phyloP scores from a whole-genome alignment of 1,139 yeast species.

The Sugiyamaella grinbergsii region DNA sequence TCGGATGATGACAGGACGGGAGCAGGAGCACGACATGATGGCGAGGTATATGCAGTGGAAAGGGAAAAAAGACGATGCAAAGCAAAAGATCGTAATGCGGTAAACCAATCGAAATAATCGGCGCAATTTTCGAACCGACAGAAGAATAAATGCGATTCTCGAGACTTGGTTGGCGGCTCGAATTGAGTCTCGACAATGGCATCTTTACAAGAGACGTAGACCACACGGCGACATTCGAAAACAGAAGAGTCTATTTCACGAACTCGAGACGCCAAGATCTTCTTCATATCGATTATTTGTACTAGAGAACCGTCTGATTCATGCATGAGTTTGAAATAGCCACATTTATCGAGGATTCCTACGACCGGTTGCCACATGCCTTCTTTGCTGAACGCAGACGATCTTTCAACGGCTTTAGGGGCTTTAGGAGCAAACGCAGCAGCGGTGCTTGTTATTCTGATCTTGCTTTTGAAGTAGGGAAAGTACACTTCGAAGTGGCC shows the following conservation, averaged over 20 bases:
- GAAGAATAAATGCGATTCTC: constrained; percentile 39
- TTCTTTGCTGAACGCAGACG: constrained; percentile 18
- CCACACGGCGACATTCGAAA: constrained; percentile 58
- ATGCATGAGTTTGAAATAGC: constrained; percentile 61
- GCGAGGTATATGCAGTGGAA: neutral
- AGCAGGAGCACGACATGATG: neutral
- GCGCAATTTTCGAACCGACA: constrained; percentile 64
- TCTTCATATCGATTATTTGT: constrained; percentile 61
- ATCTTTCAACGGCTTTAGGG: constrained; percentile 14
- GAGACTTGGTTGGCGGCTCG: constrained; percentile 18
- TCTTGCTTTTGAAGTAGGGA: constrained; percentile 28
- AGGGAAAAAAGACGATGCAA: constrained; percentile 56
- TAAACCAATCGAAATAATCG: constrained; percentile 84
- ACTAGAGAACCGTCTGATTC: constrained; percentile 70
- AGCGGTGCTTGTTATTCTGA: constrained; percentile 12
- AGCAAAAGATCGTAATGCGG: constrained; percentile 69
- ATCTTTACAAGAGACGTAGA: constrained; percentile 30
- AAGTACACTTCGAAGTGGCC: constrained; percentile 38
- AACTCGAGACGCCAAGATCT: constrained; percentile 64
- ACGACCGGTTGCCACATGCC: constrained; percentile 67
- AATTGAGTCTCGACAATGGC: constrained; percentile 20
- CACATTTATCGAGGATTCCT: constrained; percentile 71
- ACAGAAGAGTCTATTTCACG: constrained; percentile 69
- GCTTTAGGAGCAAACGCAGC: constrained; percentile 17
- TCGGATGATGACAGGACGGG: constrained; percentile 7